Evolutionary conservation across 148 eudicot species (phyloP).

Genomic region (Persicaria maculosa): DNA sequence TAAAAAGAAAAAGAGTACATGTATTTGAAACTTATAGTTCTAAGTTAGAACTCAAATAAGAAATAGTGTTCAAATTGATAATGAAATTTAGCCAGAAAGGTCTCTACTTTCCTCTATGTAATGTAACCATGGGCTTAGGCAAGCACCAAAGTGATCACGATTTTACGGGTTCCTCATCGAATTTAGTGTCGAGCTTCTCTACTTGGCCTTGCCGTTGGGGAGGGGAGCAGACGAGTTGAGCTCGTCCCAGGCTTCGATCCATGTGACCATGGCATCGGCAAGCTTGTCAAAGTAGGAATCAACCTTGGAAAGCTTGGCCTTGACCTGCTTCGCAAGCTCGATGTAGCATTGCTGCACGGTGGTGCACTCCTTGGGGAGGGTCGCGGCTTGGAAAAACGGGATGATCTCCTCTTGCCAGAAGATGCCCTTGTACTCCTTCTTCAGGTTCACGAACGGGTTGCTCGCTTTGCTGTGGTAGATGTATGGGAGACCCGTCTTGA

Average conservation of each 20-base stretch:
- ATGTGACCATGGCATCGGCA: constrained; percentile 63
- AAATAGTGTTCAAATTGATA: neutral
- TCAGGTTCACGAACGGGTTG: constrained; percentile 71
- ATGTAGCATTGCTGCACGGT: constrained; percentile 60
- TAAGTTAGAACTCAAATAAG: neutral
- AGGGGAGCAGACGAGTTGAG: constrained; percentile 31
- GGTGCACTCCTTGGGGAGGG: constrained; percentile 48
- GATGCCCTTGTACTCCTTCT: constrained; percentile 64
- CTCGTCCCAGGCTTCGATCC: constrained; percentile 67
- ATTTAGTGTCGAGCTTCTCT: neutral
- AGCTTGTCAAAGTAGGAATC: constrained; percentile 63
- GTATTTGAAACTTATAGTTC: neutral
- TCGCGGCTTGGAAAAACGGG: constrained; percentile 52
- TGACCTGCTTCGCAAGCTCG: constrained; percentile 48
- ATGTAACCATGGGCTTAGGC: neutral
- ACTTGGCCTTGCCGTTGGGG: constrained; percentile 12
- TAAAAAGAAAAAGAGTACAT: neutral
- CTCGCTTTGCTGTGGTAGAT: constrained; percentile 78
- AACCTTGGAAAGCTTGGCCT: constrained; percentile 50
- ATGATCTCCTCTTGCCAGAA: constrained; percentile 78
- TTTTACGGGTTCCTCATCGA: too few relatives aligned
- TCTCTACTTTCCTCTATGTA: neutral
- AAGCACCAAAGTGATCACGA: neutral
- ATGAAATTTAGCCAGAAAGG: constrained; percentile 6
- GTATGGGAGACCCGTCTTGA: constrained; percentile 69